Base-by-base conservation (phyloP, 1,284 basidiomycete species). In the Abortiporus biennis region DNA sequence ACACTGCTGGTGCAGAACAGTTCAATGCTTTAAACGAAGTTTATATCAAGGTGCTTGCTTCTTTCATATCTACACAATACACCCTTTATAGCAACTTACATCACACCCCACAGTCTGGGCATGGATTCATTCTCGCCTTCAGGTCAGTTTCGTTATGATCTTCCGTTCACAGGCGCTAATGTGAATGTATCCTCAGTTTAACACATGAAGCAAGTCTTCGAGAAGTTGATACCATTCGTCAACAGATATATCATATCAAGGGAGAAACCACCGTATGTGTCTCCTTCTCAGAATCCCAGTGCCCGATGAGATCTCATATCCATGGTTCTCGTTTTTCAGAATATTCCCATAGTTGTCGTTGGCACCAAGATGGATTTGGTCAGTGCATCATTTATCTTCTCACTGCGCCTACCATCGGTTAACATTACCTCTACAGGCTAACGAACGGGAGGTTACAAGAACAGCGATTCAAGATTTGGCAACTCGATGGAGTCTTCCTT, bases 1-100 rank as follows among this genome's bases (percentile, higher is more conserved):
- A 94, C 59, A 94, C 92, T 11, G 92, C 92, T 15, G 91, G 92
- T 9, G 82, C 84, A n/a, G 89, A 89, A 56, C 91, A 90, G 58
- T 90, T 90, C 57, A 85, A 70, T 11, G 80, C 81, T 16, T 64
- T 88, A 43, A 87, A 85, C 51, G 87, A 90, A 61, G 68, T 82
- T 6, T 88, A 87, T 56, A 85, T 89, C 57, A 81, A 82, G 71
- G 85, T 84, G 25, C 35, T 48, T 47, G 24, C 25, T 17, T 27
- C 24, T 29, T 36, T 36, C 23, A 6, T 30, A 19, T 27, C 22
- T 16, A 4, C 34, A 30, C 29, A 33, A 13, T 19, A 36, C 6
- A 13, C 15, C n/a, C 33, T 30, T 30, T 29, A 35, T 36, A 15
- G 36, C 21, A 16, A 6, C 25, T 6, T 8, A 6, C 19, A 32